Percentiles rank a stretch among this genome's conserved stretches.
phyloP scores from a whole-genome alignment of 139 green algal genomes.

The Closterium sp. region DNA sequence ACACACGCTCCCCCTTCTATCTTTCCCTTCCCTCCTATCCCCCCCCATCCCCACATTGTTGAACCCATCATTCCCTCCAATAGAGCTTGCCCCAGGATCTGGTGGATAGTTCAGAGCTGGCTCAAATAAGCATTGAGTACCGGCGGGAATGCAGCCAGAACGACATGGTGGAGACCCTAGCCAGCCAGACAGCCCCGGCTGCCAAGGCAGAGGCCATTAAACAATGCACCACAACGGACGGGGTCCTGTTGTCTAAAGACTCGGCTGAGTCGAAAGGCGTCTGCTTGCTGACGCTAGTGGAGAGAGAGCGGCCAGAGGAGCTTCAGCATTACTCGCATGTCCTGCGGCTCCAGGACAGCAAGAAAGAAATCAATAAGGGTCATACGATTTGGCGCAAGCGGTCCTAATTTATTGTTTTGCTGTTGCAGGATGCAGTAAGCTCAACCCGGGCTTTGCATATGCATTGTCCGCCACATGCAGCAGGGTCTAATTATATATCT shows the following conservation, averaged over 20 bases:
- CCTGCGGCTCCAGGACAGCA: constrained; percentile 14
- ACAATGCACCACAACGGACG: background rate
- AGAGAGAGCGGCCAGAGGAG: background rate
- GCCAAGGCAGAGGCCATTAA: background rate
- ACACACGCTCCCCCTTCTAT: no score
- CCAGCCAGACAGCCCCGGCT: background rate
- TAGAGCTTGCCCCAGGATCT: constrained; percentile 61
- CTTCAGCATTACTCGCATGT: background rate
- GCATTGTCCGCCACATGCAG: no score
- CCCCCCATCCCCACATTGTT: background rate
- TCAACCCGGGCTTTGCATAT: no score
- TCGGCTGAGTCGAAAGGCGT: background rate
- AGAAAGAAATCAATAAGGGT: constrained; percentile 9
- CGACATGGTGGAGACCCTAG: constrained; percentile 38
- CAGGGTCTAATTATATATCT: no score
- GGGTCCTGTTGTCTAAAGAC: background rate
- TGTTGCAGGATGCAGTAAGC: background rate
- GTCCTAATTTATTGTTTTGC: background rate
- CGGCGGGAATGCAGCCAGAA: constrained; percentile 16
- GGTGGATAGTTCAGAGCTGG: constrained; percentile 30
- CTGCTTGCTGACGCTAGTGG: background rate
- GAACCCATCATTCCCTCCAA: constrained; percentile 56
- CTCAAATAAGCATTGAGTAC: constrained; percentile 44
- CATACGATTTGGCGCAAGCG: background rate
- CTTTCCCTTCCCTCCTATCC: background rate